These are phyloP conservation scores for Pseudopithomyces maydicus DNA, from an alignment of 2,329 filamentous ascomycete species.

Conservation along the genomic window DNA sequence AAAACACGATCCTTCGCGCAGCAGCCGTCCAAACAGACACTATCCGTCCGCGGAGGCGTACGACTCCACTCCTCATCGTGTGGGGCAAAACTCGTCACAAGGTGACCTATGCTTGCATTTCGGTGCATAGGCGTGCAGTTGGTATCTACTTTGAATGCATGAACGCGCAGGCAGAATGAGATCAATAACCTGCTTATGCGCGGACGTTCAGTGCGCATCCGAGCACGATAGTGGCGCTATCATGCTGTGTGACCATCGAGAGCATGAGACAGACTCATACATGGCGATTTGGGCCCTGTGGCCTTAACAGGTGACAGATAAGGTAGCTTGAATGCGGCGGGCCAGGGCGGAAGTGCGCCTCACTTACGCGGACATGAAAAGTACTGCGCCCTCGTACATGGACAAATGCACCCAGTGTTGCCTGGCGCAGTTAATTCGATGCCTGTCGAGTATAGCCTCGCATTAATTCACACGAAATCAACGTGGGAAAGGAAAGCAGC, in stretches of 20 bases:
- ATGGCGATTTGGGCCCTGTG: background rate
- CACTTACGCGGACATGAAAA: background rate
- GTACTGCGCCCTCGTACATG: background rate
- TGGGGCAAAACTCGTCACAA: background rate
- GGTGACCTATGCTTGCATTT: background rate
- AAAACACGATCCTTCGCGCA: background rate
- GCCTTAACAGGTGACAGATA: background rate
- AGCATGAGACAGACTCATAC: background rate
- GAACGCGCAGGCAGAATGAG: background rate
- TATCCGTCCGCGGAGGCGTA: background rate
- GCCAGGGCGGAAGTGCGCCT: background rate
- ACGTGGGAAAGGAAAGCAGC: background rate
- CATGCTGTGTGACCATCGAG: background rate
- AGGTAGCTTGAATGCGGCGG: background rate
- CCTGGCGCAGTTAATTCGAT: background rate
- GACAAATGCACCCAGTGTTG: background rate
- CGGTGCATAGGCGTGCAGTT: too few relatives aligned
- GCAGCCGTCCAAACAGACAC: background rate
- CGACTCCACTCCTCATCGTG: background rate
- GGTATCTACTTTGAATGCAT: background rate
- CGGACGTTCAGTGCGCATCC: too few relatives aligned
- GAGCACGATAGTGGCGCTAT: background rate
- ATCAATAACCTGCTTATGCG: background rate
- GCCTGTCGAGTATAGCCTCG: too few relatives aligned
- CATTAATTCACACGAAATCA: too few relatives aligned